Conservation (phyloP, 2,329 filamentous ascomycete genomes). For the Hymenoscyphus fructigenus region DNA sequence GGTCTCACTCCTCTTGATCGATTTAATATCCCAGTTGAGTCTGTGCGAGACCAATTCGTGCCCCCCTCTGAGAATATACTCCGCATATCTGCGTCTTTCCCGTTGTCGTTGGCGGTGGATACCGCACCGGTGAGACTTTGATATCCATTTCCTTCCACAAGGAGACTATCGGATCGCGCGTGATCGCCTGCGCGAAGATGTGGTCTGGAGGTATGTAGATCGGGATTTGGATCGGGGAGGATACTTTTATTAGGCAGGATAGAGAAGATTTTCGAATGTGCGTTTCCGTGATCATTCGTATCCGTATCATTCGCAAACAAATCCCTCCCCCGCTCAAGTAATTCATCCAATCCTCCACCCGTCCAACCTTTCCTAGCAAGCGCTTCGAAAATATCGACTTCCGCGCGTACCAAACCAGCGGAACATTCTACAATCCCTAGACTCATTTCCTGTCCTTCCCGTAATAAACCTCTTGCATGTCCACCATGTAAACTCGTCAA, state of each 20-base stretch:
- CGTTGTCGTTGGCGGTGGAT: constrained; percentile 13
- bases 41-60: constrained; percentile 9
- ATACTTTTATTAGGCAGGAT: constrained; percentile 65
- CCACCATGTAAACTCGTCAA: constrained; percentile 59
- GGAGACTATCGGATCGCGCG: constrained; percentile 52
- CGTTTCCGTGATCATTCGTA: constrained; percentile 37
- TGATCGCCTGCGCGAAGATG: constrained; percentile 8
- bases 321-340: constrained; percentile 63
- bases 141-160: constrained; percentile 53
- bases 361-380: constrained; percentile 67
- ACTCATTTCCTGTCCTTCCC: constrained; percentile 66
- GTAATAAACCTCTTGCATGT: constrained; percentile 58
- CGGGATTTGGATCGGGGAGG: constrained; percentile 49
- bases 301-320: constrained; percentile 51
- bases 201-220: constrained; percentile 32
- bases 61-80: constrained; percentile 52
- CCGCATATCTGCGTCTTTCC: constrained; percentile 41
- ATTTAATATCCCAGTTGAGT: constrained; percentile 42
- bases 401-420: constrained; percentile 64
- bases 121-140: constrained; percentile 57
- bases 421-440: constrained; percentile 61
- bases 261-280: constrained; percentile 57
- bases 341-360: constrained; percentile 64
- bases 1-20: constrained; percentile 54
- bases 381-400: constrained; percentile 69